Percentiles rank a stretch among this genome's conserved stretches.
Evolutionary conservation across 2,329 filamentous ascomycete species (phyloP).

Genomic region (Cercospora zeina): DNA sequence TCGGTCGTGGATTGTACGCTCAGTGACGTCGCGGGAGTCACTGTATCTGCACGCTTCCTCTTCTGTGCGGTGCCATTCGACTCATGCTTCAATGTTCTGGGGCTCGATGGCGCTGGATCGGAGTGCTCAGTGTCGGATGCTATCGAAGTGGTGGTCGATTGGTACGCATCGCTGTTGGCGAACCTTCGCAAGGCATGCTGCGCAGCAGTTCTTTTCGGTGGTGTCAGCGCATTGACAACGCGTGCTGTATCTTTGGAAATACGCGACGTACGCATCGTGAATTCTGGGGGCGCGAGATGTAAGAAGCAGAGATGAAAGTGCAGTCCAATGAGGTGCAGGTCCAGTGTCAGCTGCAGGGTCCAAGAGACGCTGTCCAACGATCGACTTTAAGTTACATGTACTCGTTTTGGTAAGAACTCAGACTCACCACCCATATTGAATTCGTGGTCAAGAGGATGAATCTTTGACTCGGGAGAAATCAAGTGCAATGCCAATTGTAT

Average conservation of each 20-base stretch:
- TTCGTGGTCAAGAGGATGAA: background rate
- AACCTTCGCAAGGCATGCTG: slow-evolving; percentile 32
- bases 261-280: slow-evolving; percentile 30
- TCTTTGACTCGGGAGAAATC: background rate
- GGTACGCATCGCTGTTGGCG: slow-evolving; percentile 13
- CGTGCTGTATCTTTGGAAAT: slow-evolving; percentile 33
- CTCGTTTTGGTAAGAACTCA: background rate
- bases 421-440: background rate
- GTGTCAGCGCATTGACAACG: slow-evolving; percentile 26
- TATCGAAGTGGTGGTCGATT: background rate
- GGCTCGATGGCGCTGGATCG: slow-evolving; percentile 23
- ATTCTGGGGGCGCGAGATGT: background rate
- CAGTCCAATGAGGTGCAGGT: slow-evolving; percentile 14
- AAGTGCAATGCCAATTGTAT: background rate
- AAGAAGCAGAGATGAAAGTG: background rate
- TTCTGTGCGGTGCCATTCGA: slow-evolving; percentile 26
- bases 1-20: slow-evolving; percentile 18
- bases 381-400: no score
- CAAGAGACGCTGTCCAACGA: slow-evolving; percentile 6
- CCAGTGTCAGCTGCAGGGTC: slow-evolving; percentile 17
- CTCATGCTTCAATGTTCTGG: slow-evolving; percentile 10
- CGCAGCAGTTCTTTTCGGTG: slow-evolving; percentile 18
- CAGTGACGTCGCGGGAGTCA: slow-evolving; percentile 21
- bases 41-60: slow-evolving; percentile 29
- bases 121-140: slow-evolving; percentile 24